Conservation (phyloP, 2,329 filamentous ascomycete genomes). For the Aspergillus novofumigatus region DNA sequence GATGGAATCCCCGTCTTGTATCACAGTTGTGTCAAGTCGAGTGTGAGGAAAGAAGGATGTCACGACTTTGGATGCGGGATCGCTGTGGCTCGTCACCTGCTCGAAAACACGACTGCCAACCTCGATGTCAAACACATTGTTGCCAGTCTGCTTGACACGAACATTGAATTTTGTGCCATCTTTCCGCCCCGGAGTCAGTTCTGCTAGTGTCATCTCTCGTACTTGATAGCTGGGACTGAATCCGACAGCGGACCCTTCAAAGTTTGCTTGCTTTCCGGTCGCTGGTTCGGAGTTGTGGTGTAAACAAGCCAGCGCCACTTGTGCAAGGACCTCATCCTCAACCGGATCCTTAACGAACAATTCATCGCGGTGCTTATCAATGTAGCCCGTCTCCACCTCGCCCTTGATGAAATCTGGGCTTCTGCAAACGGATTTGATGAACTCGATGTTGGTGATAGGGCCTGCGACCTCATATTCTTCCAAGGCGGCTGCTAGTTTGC, state of each 20-base stretch:
- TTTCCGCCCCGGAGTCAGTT: conserved; percentile 41
- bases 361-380: conserved; percentile 77
- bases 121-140: conserved; percentile 47
- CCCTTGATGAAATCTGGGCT: conserved; percentile 79
- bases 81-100: conserved; percentile 47
- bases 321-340: conserved; percentile 71
- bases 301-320: conserved; percentile 77
- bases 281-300: conserved; percentile 42
- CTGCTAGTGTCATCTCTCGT: conserved; percentile 56
- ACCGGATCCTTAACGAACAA: conserved; percentile 65
- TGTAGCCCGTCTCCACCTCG: conserved; percentile 93
- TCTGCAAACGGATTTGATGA: conserved; percentile 80
- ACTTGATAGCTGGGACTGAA: conserved; percentile 63
- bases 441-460: conserved; percentile 92
- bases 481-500: conserved; percentile 74
- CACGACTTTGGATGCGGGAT: conserved; percentile 48
- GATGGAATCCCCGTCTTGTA: conserved; percentile 51
- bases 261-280: conserved; percentile 20
- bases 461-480: conserved; percentile 90
- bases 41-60: conserved; percentile 78
- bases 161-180: conserved; percentile 41
- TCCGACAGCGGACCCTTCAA: conserved; percentile 41
- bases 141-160: conserved; percentile 49
- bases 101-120: conserved; percentile 37
- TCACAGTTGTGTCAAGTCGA: conserved; percentile 72